A percentile compares a stretch with the other conserved stretches of the same genome.
These are phyloP conservation scores for Phytophthora sp. DNA, from an alignment of 352 stramenopile genomes.

Conservation along the genomic window DNA sequence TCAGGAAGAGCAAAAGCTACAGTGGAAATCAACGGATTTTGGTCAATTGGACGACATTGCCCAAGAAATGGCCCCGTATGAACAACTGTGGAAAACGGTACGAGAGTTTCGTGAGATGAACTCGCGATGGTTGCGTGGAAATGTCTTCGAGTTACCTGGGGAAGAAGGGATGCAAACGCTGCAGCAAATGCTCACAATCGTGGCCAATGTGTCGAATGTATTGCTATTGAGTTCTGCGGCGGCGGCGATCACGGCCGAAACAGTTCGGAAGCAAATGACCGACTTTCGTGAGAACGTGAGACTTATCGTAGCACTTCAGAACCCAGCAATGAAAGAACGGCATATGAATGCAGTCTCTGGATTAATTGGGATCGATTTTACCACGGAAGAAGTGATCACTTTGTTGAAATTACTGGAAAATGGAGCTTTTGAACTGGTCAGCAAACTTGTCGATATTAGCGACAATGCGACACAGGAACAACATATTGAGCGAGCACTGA, in stretches of 20 bases:
- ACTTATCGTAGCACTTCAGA: slow-evolving; percentile 69
- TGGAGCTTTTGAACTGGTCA: slow-evolving; percentile 61
- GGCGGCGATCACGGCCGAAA: slow-evolving; percentile 69
- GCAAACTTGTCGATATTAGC: slow-evolving; percentile 63
- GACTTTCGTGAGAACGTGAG: slow-evolving; percentile 76
- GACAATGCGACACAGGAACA: slow-evolving; percentile 71
- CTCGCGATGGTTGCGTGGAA: slow-evolving; percentile 61
- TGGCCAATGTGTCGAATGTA: slow-evolving; percentile 62
- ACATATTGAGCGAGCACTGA: slow-evolving; percentile 58
- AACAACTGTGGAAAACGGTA: slow-evolving; percentile 75
- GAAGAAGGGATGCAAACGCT: slow-evolving; percentile 53
- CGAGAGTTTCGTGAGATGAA: slow-evolving; percentile 81
- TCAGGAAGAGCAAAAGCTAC: slow-evolving; percentile 66
- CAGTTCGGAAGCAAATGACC: slow-evolving; percentile 80
- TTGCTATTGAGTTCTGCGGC: slow-evolving; percentile 60
- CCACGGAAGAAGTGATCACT: slow-evolving; percentile 58
- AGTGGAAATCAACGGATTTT: slow-evolving; percentile 78
- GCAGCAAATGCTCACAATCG: slow-evolving; percentile 61
- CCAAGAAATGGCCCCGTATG: slow-evolving; percentile 76
- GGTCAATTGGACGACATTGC: slow-evolving; percentile 77
- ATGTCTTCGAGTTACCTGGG: slow-evolving; percentile 72
- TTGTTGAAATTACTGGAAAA: slow-evolving; percentile 79
- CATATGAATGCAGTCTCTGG: slow-evolving; percentile 65
- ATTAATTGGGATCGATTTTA: slow-evolving; percentile 58
- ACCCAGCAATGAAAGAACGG: slow-evolving; percentile 68